phyloP scores from a whole-genome alignment of 805 yeast genomes.

The Hanseniaspora jakobsenii region DNA sequence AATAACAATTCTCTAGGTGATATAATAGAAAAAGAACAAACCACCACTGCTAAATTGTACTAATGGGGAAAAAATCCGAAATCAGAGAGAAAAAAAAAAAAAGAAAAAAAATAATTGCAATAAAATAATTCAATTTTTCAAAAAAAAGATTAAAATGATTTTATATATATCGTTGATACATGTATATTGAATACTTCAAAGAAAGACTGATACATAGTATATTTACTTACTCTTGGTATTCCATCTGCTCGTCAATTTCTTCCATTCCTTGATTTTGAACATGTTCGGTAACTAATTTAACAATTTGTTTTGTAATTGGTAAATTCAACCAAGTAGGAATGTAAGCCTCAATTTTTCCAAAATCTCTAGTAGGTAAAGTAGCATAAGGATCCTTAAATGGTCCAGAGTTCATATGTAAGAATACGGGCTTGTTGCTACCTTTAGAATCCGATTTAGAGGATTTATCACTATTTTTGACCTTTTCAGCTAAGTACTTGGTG shows the following conservation, averaged over 20 bases:
- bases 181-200: too few relatives aligned
- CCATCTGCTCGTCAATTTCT: slow-evolving; percentile 3
- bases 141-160: too few relatives aligned
- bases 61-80: too few relatives aligned
- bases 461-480: slow-evolving; percentile 44
- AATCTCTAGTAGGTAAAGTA: slow-evolving; percentile 59
- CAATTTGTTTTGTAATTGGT: slow-evolving; percentile 77
- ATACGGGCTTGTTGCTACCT: slow-evolving; percentile 40
- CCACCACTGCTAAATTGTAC: too few relatives aligned
- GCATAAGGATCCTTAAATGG: slow-evolving; percentile 78
- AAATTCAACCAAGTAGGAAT: slow-evolving; percentile 89
- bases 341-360: slow-evolving; percentile 73
- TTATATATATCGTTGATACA: too few relatives aligned
- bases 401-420: slow-evolving; percentile 57
- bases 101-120: too few relatives aligned
- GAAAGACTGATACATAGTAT: too few relatives aligned
- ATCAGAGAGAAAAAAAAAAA: too few relatives aligned
- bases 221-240: background rate
- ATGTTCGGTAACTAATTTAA: slow-evolving; percentile 75
- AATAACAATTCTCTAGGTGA: too few relatives aligned
- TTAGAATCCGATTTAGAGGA: slow-evolving; percentile 31
- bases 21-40: too few relatives aligned
- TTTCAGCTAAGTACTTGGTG: slow-evolving; percentile 66
- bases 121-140: too few relatives aligned
- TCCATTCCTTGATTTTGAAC: slow-evolving; percentile 53